A percentile compares a stretch with the other conserved stretches of the same genome.
These are phyloP conservation scores for Sporothrix protearum DNA, from an alignment of 2,329 filamentous ascomycete genomes.

Conservation along the genomic window DNA sequence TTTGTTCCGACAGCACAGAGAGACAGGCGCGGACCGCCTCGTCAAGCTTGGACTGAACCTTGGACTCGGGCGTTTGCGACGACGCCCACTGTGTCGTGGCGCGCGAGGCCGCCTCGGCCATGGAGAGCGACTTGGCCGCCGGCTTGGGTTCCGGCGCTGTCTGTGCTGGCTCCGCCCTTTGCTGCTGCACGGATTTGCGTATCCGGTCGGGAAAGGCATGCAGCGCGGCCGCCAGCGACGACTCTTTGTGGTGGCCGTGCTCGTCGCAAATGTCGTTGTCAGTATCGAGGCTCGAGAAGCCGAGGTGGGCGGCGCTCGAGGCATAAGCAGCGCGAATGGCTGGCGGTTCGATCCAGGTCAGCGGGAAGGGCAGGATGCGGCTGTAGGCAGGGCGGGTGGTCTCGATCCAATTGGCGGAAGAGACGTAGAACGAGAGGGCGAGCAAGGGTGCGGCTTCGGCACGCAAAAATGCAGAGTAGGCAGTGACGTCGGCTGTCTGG, in stretches of 20 bases:
- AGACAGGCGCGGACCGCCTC: constrained; percentile 68
- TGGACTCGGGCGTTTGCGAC: constrained; percentile 66
- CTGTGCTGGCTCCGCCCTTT: not conserved
- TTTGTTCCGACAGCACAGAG: constrained; percentile 61
- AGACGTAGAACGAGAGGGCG: constrained; percentile 85
- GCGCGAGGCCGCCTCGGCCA: not conserved
- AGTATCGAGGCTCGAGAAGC: constrained; percentile 64
- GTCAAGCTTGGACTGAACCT: constrained; percentile 71
- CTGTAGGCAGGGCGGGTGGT: constrained; percentile 78
- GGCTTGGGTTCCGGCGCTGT: not conserved
- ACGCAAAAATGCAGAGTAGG: constrained; percentile 66
- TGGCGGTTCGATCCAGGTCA: constrained; percentile 82
- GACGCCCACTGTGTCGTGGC: constrained; percentile 44
- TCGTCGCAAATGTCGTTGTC: constrained; percentile 35
- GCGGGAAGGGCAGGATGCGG: constrained; percentile 74
- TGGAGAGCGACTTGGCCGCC: not conserved
- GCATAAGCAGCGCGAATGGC: constrained; percentile 67
- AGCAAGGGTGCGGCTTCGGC: constrained; percentile 73
- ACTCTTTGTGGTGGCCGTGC: constrained; percentile 37
- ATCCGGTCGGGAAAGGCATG: constrained; percentile 27
- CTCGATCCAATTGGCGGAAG: constrained; percentile 78
- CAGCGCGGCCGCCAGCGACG: constrained; percentile 22
- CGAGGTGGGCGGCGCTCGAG: constrained; percentile 64
- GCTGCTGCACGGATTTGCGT: constrained; percentile 10
- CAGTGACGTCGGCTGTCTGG: constrained; percentile 48